phyloP scores from a whole-genome alignment of 2,329 filamentous ascomycete genomes.

The Botrytis sinoallii region DNA sequence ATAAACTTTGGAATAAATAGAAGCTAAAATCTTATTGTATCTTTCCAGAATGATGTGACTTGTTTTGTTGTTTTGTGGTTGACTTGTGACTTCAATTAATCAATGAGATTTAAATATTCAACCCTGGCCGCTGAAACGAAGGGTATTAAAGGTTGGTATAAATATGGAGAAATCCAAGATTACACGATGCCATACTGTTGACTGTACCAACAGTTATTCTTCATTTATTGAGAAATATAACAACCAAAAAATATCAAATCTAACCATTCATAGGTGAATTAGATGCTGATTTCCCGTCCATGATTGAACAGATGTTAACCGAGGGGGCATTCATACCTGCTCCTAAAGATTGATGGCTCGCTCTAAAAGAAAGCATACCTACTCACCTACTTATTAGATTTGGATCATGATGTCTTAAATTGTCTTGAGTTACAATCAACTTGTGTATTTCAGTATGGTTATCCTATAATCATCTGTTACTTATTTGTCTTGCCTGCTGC shows the following conservation, averaged over 20 bases:
- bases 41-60: neutral
- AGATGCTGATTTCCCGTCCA: neutral
- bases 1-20: neutral
- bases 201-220: neutral
- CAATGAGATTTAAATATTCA: neutral
- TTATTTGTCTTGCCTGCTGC: neutral
- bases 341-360: neutral
- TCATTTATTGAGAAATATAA: neutral
- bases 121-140: neutral
- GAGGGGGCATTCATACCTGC: neutral
- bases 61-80: neutral
- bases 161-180: neutral
- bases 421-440: neutral
- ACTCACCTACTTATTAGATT: neutral
- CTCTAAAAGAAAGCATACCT: neutral
- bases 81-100: neutral
- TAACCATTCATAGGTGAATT: neutral
- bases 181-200: neutral
- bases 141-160: neutral
- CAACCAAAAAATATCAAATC: neutral
- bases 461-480: neutral
- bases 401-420: neutral
- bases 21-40: neutral
- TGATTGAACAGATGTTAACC: neutral
- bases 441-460: neutral